Evolutionary conservation across 805 yeast species (phyloP), one percentile per base, ranked within the genome.

Genomic region (Yarrowia yakushimensis): DNA sequence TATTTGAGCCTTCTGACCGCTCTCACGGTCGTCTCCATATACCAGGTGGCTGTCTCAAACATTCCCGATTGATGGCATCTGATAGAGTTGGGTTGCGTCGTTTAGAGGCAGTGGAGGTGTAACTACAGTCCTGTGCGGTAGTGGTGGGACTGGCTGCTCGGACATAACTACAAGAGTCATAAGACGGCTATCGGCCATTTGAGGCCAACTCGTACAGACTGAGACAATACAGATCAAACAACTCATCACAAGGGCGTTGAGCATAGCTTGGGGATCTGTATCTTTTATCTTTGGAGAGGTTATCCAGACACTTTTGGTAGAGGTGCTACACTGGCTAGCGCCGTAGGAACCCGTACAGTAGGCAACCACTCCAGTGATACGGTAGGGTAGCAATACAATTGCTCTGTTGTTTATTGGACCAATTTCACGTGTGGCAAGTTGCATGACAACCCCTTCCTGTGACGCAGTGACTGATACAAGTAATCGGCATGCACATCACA

Each of bases 41-140:
- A 22, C 9, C 28, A 43, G 50, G 33, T 28, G 50, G 50, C 50
- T 43, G 50, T 43, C 50, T 28, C 50, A 43, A 42, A 43, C 34
- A 17, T 23, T 43, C 50, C 50, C 20, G 33, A 17, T 43, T 23
- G 31, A 15, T 13, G 33, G 13, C 33, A 43, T 43, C 18, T 33
- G 48, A 20, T 42, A 43, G 18, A 43, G 50, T 43, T 43, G 50
- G 50, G 33, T 43, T 43, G 50, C 50, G 50, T 43, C 15, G 33
- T 43, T 43, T 43, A 34, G n/a, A 23, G 50, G 50, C 50, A 43
- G 50, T 43, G 50, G 50, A 28, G 50, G 34, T 17, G 34, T 25
- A 27, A 27, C 50, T 43, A 43, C 50, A 27, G 50, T 43, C 33
- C 33, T 27, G 50, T 28, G 23, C 20, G 3, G 50, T 43, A 43